These are phyloP conservation scores for Paraconiothyrium sp. DNA, from an alignment of 2,329 filamentous ascomycete species.

Conservation along the genomic window DNA sequence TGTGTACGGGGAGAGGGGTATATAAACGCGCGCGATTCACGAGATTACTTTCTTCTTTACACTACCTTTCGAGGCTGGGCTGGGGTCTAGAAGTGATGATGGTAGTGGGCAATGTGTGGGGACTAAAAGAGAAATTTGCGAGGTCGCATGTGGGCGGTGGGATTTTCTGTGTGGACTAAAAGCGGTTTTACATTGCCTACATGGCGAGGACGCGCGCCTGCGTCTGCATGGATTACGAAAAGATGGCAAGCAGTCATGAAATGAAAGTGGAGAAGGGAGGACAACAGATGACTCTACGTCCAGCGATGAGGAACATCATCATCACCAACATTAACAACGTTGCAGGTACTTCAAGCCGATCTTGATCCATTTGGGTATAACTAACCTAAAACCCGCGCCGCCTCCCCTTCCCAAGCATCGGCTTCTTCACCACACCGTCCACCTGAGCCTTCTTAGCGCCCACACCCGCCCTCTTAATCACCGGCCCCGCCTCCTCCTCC, in stretches of 20 bases:
- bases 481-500: constrained; percentile 45
- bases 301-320: neutral
- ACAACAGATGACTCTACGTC: no score
- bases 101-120: no score
- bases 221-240: neutral
- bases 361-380: neutral
- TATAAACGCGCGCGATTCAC: no score
- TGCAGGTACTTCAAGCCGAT: neutral
- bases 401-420: constrained; percentile 41
- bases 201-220: neutral
- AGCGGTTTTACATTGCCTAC: fast-evolving
- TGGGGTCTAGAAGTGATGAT: no score
- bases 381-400: constrained; percentile 27
- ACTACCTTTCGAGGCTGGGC: no score
- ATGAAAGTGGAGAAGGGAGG: no score
- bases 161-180: neutral
- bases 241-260: neutral
- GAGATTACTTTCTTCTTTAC: no score
- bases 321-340: neutral
- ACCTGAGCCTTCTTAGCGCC: constrained; percentile 40
- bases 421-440: constrained; percentile 55
- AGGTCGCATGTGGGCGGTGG: no score
- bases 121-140: no score
- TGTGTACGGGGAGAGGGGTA: no score
- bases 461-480: constrained; percentile 35